Conservation (phyloP, 177 flowering plant genomes). For the Vitis hybrid region DNA sequence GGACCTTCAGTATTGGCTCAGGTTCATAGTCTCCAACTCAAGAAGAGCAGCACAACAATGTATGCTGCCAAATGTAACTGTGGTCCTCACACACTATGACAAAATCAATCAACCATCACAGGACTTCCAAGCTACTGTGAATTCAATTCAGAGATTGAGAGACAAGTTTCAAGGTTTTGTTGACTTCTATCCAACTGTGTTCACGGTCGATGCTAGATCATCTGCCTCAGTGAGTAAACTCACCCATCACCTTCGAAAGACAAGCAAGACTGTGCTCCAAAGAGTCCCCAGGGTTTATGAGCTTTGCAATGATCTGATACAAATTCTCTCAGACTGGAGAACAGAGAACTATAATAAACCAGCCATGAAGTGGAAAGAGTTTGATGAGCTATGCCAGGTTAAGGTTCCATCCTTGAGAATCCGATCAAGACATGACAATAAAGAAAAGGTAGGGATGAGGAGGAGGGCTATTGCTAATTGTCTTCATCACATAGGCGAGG, state of each 20-base stretch:
- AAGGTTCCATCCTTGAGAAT: constrained; percentile 68
- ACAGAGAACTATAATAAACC: constrained; percentile 65
- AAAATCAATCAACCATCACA: constrained; percentile 60
- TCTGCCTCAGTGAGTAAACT: constrained; percentile 80
- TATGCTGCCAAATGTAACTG: constrained; percentile 77
- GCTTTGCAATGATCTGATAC: constrained; percentile 69
- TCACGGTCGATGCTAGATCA: constrained; percentile 92
- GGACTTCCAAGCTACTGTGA: constrained; percentile 44
- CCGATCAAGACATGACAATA: constrained; percentile 61
- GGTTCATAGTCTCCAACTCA: constrained; percentile 85
- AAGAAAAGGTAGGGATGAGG: constrained; percentile 69
- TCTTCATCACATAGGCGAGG: constrained; percentile 80
- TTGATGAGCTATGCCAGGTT: constrained; percentile 72
- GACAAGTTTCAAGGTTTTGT: constrained; percentile 73
- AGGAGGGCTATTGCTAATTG: constrained; percentile 63
- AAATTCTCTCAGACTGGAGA: constrained; percentile 76
- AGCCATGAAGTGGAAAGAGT: constrained; percentile 82
- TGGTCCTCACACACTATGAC: constrained; percentile 85
- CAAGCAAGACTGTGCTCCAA: constrained; percentile 78
- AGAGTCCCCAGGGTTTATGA: constrained; percentile 79
- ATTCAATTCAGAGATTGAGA: constrained; percentile 51
- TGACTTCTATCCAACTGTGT: constrained; percentile 80
- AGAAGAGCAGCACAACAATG: constrained; percentile 66
- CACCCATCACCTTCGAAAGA: constrained; percentile 59
- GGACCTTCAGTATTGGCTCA: constrained; percentile 85